Base-by-base conservation (phyloP, 179 eudicot genomes). In the Beta lomatogona region DNA sequence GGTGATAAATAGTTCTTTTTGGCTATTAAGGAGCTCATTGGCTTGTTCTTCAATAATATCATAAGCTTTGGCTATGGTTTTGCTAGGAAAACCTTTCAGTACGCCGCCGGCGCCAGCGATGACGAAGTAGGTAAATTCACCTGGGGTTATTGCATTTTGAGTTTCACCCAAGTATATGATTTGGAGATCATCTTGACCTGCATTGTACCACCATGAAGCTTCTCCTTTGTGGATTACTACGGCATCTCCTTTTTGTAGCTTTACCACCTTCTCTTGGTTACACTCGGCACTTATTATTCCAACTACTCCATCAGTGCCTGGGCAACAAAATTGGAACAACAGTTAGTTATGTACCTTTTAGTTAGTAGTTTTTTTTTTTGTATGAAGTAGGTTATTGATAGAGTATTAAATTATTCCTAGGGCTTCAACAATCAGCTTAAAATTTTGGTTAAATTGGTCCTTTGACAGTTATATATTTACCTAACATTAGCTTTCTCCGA, bases 131-230 rank as follows among this genome's bases (percentile, higher is more conserved):
- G 83, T 77, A 70, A 87, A 64, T 41, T 77, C 19, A 18, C 90
- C 88, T 0, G 83, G 83, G 12, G 2, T 66, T 8, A 6, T 66
- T 2, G 15, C 81, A 1, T 75, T 64, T 7, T 4, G 58, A n/a
- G 85, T 87, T 68, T 87, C 85, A 9, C 90, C 91, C 0, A 89
- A 66, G 83, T 84, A 87, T 0, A 89, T 64, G 5, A 86, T 22
- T 13, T 68, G 55, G 11, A 71, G 1, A 0, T 87, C 89, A 3
- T 83, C 60, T 58, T 79, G 73, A 67, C 83, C 90, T 5, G 81
- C 82, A 50, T 89, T 87, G 77, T 67, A 89, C 90, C 90, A 89
- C 91, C 90, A 89, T 9, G 91, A 87, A 21, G 86, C 75, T 4
- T 3, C 75, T 14, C 89, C 89, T 0, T 9, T 9, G 1, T 75